Conservation (phyloP, 2,329 filamentous ascomycete species). For the Neurospora crassa region DNA sequence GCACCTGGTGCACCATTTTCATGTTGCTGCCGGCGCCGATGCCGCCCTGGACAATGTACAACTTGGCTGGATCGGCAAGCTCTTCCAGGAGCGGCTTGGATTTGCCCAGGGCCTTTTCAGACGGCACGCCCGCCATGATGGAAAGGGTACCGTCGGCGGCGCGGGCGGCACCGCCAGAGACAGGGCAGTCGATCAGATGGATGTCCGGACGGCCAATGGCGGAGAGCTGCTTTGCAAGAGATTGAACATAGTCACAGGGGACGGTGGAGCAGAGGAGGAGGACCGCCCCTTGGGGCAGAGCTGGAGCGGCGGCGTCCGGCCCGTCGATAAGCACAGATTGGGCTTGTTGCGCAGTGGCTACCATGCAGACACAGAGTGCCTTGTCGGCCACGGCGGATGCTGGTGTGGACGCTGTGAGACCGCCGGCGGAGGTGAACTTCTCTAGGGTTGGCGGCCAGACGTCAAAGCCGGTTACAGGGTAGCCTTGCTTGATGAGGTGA, state of each 20-base stretch:
- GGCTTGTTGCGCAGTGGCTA: conserved; percentile 62
- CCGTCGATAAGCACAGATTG: conserved; percentile 55
- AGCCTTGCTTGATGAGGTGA: conserved; percentile 58
- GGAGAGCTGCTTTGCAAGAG: conserved; percentile 46
- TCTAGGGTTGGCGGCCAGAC: conserved; percentile 58
- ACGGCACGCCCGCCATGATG: conserved; percentile 58
- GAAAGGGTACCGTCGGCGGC: conserved; percentile 64
- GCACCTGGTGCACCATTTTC: conserved; percentile 55
- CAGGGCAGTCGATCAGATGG: conserved; percentile 59
- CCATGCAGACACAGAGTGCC: conserved; percentile 61
- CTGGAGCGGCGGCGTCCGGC: conserved; percentile 35
- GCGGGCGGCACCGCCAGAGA: conserved; percentile 59
- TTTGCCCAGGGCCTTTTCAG: conserved; percentile 44
- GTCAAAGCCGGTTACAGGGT: conserved; percentile 61
- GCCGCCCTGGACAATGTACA: conserved; percentile 52
- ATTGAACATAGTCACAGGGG: conserved; percentile 54
- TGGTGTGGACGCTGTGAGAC: conserved; percentile 47
- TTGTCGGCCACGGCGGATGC: conserved; percentile 51
- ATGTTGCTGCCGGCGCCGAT: conserved; percentile 51
- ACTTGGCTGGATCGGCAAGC: conserved; percentile 51
- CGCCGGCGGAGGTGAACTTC: conserved; percentile 54
- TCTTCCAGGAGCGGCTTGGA: conserved; percentile 50
- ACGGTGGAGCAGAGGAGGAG: conserved; percentile 64
- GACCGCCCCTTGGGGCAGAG: conserved; percentile 46
- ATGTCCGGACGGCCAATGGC: conserved; percentile 51